Percentiles rank a stretch among this genome's conserved stretches.
Evolutionary conservation across 331 rosid species (phyloP).

Genomic region (Acacia pycnantha): DNA sequence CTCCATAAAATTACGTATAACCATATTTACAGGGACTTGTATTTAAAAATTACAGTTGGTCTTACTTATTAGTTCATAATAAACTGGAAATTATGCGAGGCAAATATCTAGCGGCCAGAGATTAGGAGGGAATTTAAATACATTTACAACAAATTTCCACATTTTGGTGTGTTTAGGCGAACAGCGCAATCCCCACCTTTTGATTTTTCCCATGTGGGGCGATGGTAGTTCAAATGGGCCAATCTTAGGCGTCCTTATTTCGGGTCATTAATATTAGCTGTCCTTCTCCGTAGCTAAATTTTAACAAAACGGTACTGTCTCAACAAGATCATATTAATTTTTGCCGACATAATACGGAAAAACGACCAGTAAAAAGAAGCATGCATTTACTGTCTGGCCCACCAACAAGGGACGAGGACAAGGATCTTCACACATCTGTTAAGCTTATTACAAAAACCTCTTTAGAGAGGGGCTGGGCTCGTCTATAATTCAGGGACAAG

Average conservation of each 20-base stretch:
- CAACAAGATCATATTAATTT: not conserved
- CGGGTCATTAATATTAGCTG: not conserved
- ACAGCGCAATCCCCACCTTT: not conserved
- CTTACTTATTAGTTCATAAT: no score
- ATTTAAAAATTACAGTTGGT: no score
- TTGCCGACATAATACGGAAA: not conserved
- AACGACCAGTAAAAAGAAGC: not conserved
- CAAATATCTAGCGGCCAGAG: no score
- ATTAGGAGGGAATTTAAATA: not conserved
- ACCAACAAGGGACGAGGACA: not conserved
- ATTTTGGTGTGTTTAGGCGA: not conserved
- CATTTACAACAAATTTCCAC: not conserved
- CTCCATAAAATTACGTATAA: no score
- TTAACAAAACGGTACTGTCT: not conserved
- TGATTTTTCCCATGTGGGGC: not conserved
- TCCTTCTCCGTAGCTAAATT: not conserved
- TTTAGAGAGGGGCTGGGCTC: no score
- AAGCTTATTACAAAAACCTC: not conserved
- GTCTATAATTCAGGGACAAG: no score
- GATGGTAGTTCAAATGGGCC: not conserved
- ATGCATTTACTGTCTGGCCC: not conserved
- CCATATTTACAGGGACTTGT: no score
- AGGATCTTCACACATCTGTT: not conserved
- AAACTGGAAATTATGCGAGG: no score
- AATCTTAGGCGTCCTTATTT: not conserved